Base-by-base conservation (phyloP, 2,329 filamentous ascomycete species). In the Colletotrichum viniferum region DNA sequence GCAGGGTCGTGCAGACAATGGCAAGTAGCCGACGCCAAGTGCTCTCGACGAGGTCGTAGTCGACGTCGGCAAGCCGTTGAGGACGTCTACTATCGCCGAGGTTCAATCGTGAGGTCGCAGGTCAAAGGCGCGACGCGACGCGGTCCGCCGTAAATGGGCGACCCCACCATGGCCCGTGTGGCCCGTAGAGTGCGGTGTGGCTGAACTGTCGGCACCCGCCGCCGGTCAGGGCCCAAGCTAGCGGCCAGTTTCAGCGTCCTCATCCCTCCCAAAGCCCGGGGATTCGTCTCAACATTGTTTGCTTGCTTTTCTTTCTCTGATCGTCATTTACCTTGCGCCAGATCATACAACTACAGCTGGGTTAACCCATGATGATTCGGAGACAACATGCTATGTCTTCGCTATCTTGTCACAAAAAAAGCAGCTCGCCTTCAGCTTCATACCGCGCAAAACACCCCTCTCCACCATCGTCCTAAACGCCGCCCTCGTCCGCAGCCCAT, bases 51-150 rank as follows among this genome's bases (percentile, higher is more conserved):
- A 21, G 13, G 9, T 38, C 32, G 14, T 38, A 30, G 32, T 24
- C 61, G 28, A 26, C 21, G 60, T 62, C 28, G 60, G 61, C 61
- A 26, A 9, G 61, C 30, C n/a, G 32, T 32, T 58, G 21, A 43
- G 66, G 72, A 65, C 36, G 61, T 61, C 61, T 52, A 63, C 38
- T 30, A 74, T 32, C 55, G 36, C 69, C 68, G 55, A 74, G 30
- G 61, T 69, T 73, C 65, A 67, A 61, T 38, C 9, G 71, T 56
- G 71, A 69, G 16, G 65, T 69, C 69, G 71, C 71, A 55, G 71
- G 65, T 62, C 56, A 63, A n/a, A 48, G 64, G 58, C 70, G 69
- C 69, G 73, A 74, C 73, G 73, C 69, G 73, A 75, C 69, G 69
- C 66, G 71, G 56, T 48, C 43, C 63, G 62, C 63, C 69, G 69